These are phyloP conservation scores for Boletus rufocinnamomeus DNA, from an alignment of 768 basidiomycete species.

Conservation along the genomic window DNA sequence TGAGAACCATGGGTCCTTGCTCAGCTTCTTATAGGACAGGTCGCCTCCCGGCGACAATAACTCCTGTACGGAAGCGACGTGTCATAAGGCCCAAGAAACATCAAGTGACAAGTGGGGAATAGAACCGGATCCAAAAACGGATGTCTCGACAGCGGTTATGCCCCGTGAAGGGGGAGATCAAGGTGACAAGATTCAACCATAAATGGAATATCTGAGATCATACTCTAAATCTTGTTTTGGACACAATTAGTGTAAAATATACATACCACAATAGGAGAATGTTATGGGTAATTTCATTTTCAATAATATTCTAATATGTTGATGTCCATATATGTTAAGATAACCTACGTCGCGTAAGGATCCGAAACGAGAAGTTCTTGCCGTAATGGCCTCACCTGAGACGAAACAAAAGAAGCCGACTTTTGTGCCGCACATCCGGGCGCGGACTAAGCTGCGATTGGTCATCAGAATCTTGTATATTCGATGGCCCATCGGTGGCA, in stretches of 20 bases:
- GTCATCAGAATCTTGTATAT: neutral
- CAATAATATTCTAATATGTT: neutral
- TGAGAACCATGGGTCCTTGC: no score
- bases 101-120: neutral
- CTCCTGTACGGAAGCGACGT: neutral
- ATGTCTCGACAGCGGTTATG: neutral
- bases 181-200: neutral
- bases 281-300: neutral
- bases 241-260: neutral
- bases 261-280: neutral
- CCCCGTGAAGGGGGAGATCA: neutral
- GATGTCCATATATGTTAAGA: neutral
- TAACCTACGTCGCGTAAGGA: no score
- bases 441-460: no score
- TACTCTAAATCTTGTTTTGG: no score
- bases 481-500: neutral
- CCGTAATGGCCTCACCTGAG: no score
- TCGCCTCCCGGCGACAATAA: neutral
- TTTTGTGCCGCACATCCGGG: no score
- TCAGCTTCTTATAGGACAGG: constrained; percentile 11
- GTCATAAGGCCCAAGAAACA: neutral
- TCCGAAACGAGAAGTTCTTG: no score
- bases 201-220: neutral
- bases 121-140: neutral
- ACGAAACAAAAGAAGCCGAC: no score